A percentile compares a stretch with the other conserved stretches of the same genome.
Conservation (phyloP, 148 eudicot genomes). For the Diospyros lotus region DNA sequence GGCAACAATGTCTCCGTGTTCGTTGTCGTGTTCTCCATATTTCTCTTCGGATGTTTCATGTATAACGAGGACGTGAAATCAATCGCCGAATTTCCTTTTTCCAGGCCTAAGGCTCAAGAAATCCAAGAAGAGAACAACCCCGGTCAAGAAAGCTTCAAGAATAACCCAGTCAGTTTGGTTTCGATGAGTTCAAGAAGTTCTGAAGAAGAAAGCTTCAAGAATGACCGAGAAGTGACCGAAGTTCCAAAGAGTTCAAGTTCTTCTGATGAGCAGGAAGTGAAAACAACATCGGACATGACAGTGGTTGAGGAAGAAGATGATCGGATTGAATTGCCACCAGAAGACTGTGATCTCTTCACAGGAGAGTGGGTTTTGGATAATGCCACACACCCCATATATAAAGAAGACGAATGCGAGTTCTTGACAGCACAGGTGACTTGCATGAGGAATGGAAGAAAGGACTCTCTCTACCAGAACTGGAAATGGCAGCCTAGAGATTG, state of each 20-base stretch:
- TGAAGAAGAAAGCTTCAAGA: not conserved
- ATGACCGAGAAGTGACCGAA: no score
- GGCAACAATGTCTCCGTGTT: slow-evolving; percentile 52
- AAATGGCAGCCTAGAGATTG: slow-evolving; percentile 97
- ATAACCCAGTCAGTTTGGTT: not conserved
- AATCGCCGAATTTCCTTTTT: slow-evolving; percentile 78
- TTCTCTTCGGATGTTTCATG: slow-evolving; percentile 77
- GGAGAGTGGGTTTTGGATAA: slow-evolving; percentile 95
- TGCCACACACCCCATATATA: slow-evolving; percentile 60
- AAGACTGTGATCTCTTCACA: slow-evolving; percentile 71
- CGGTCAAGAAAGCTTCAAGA: slow-evolving; percentile 20
- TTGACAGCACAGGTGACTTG: slow-evolving; percentile 86
- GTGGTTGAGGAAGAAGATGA: slow-evolving; percentile 32
- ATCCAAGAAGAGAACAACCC: slow-evolving; percentile 24
- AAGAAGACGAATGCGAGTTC: slow-evolving; percentile 75
- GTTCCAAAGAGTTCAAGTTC: no score
- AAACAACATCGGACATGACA: not conserved
- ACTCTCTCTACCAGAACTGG: slow-evolving; percentile 75
- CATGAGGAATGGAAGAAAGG: slow-evolving; percentile 76
- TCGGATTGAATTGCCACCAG: slow-evolving; percentile 53
- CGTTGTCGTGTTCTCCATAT: slow-evolving; percentile 52
- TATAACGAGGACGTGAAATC: slow-evolving; percentile 90
- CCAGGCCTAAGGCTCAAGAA: slow-evolving; percentile 43
- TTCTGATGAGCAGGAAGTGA: not conserved
- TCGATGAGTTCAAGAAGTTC: slow-evolving; percentile 27